Percentiles rank a stretch among this genome's conserved stretches.
Evolutionary conservation across 495 filamentous ascomycete genomes (phyloP).

Genomic region (Talaromyces wortmannii): DNA sequence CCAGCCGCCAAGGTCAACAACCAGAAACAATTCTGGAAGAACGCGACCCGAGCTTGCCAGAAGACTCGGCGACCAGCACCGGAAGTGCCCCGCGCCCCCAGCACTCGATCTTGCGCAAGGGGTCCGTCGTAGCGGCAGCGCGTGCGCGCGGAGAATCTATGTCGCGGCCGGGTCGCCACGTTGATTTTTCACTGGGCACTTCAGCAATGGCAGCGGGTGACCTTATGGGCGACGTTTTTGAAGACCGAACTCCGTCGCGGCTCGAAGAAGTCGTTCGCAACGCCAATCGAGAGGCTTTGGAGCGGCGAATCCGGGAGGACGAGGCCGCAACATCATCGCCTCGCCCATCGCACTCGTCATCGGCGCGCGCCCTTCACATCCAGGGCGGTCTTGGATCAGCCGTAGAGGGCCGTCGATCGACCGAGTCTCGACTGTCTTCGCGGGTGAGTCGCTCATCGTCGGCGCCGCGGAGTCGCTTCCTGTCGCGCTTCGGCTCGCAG

Average conservation of each 20-base stretch:
- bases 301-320: conserved; percentile 39
- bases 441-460: conserved; percentile 4
- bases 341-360: neutral
- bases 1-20: conserved; percentile 4
- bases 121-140: conserved; percentile 28
- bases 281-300: conserved; percentile 32
- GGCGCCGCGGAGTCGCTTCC: neutral
- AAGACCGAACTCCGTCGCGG: conserved; percentile 33
- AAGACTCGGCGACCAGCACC: conserved; percentile 17
- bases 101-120: conserved; percentile 50
- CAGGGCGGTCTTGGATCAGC: neutral
- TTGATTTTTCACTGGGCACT: conserved; percentile 74
- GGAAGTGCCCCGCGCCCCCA: conserved; percentile 20
- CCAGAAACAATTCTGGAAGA: conserved; percentile 1
- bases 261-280: conserved; percentile 31
- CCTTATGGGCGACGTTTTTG: conserved; percentile 63
- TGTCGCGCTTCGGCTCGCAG: conserved; percentile 1
- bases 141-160: conserved; percentile 49
- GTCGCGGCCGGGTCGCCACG: conserved; percentile 50
- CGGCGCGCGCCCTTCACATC: neutral
- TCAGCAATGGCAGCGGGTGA: conserved; percentile 51
- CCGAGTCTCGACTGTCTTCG: conserved; percentile 1
- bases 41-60: conserved; percentile 14
- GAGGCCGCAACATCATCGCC: conserved; percentile 19
- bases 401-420: neutral